A percentile compares a stretch with the other conserved stretches of the same genome.
Conservation (phyloP, 2,329 filamentous ascomycete species). For the Penicillium corylophilum region DNA sequence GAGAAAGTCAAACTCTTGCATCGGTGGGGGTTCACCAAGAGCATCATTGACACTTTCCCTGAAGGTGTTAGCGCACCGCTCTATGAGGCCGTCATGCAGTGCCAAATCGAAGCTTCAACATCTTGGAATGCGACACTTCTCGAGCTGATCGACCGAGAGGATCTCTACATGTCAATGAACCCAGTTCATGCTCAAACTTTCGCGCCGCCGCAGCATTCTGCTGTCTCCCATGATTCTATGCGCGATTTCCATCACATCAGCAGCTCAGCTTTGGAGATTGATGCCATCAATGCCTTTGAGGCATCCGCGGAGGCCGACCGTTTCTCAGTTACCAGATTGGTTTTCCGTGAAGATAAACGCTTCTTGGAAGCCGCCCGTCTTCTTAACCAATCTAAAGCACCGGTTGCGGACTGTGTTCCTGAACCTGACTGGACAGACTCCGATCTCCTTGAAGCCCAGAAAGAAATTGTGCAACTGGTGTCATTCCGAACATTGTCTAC, state of each 20-base stretch:
- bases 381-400: slow-evolving; percentile 79
- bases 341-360: slow-evolving; percentile 89
- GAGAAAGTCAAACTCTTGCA: slow-evolving; percentile 74
- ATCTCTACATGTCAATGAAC: slow-evolving; percentile 68
- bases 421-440: slow-evolving; percentile 79
- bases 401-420: slow-evolving; percentile 73
- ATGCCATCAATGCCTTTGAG: slow-evolving; percentile 61
- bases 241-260: slow-evolving; percentile 81
- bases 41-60: slow-evolving; percentile 77
- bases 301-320: slow-evolving; percentile 81
- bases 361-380: slow-evolving; percentile 81
- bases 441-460: slow-evolving; percentile 86
- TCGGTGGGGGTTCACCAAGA: slow-evolving; percentile 60
- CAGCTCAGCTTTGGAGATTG: slow-evolving; percentile 48
- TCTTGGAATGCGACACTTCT: slow-evolving; percentile 72
- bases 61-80: slow-evolving; percentile 79
- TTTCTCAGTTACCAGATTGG: slow-evolving; percentile 75
- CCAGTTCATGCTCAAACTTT: slow-evolving; percentile 43
- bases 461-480: slow-evolving; percentile 81
- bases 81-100: slow-evolving; percentile 79
- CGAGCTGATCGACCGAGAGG: slow-evolving; percentile 74
- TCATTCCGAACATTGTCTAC: slow-evolving; percentile 86
- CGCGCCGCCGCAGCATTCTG: slow-evolving; percentile 32
- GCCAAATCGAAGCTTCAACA: slow-evolving; percentile 76
- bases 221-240: slow-evolving; percentile 63